These are phyloP conservation scores for Cystobasidium sp. DNA, from an alignment of 1,284 basidiomycete genomes.

Conservation along the genomic window DNA sequence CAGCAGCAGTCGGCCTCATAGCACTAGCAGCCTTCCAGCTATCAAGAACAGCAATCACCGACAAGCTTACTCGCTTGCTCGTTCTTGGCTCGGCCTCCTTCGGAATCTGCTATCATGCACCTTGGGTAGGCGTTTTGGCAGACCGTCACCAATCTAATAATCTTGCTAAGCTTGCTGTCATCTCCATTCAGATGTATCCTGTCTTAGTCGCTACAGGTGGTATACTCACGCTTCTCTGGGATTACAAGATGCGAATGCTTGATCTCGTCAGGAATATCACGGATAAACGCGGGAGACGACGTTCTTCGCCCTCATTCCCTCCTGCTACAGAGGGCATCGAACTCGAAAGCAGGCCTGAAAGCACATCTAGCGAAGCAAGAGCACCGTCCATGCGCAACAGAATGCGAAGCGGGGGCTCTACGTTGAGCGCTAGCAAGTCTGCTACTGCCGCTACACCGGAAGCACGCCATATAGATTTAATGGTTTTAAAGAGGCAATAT, in stretches of 20 bases:
- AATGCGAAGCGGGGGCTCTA: background rate
- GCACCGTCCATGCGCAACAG: background rate
- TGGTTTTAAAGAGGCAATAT: background rate
- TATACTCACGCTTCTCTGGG: slow-evolving; percentile 54
- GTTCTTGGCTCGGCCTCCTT: slow-evolving; percentile 55
- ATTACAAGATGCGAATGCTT: slow-evolving; percentile 51
- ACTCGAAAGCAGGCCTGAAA: background rate
- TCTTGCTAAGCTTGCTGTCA: background rate
- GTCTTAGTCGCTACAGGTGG: slow-evolving; percentile 57
- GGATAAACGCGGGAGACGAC: background rate
- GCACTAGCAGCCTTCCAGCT: slow-evolving; percentile 65
- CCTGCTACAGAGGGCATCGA: background rate
- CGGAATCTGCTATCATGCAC: slow-evolving; percentile 31
- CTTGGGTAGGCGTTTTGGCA: slow-evolving; percentile 6
- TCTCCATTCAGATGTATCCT: slow-evolving; percentile 56
- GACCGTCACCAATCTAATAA: background rate
- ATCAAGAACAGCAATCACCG: slow-evolving; percentile 62
- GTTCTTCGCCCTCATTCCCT: background rate
- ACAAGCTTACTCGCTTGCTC: slow-evolving; percentile 61
- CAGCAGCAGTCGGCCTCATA: slow-evolving; percentile 66
- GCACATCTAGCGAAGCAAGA: background rate
- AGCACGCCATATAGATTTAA: background rate
- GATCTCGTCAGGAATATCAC: background rate
- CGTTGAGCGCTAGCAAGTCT: background rate
- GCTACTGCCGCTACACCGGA: background rate